A percentile compares a stretch with the other conserved stretches of the same genome.
These are phyloP conservation scores for Fusarium secorum DNA, from an alignment of 2,329 filamentous ascomycete species.

Conservation along the genomic window DNA sequence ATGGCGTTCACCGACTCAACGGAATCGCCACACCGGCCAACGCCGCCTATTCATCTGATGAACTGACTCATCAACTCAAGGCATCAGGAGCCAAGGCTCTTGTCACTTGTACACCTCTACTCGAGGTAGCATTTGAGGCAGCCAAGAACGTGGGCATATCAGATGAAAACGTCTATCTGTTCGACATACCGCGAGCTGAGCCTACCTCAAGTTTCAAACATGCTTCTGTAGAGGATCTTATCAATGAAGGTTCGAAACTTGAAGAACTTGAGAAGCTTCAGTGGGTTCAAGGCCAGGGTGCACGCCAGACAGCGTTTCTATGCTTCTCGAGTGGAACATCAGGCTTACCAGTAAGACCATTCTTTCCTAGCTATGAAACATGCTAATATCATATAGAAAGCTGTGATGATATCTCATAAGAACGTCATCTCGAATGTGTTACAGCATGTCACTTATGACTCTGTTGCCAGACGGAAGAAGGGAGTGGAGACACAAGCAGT, in stretches of 20 bases:
- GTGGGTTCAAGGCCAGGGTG: slow-evolving; percentile 71
- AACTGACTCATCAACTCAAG: slow-evolving; percentile 75
- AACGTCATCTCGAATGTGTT: slow-evolving; percentile 81
- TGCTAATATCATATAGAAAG: slow-evolving; percentile 63
- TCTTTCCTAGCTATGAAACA: fast-evolving
- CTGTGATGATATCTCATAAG: slow-evolving; percentile 81
- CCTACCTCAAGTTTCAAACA: slow-evolving; percentile 55
- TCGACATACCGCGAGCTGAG: slow-evolving; percentile 64
- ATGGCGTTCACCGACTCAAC: slow-evolving; percentile 75
- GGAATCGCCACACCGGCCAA: slow-evolving; percentile 78
- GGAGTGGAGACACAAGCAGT: slow-evolving; percentile 53
- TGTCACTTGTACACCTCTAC: slow-evolving; percentile 73
- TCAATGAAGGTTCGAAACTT: slow-evolving; percentile 64
- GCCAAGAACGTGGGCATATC: slow-evolving; percentile 69
- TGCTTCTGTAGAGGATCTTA: slow-evolving; percentile 68
- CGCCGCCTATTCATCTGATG: slow-evolving; percentile 72
- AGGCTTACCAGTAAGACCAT: slow-evolving; percentile 68
- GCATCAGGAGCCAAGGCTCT: slow-evolving; percentile 73
- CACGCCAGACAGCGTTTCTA: slow-evolving; percentile 74
- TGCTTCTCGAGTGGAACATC: slow-evolving; percentile 85
- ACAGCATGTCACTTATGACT: slow-evolving; percentile 61
- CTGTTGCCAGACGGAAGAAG: slow-evolving; percentile 45
- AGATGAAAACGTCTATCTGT: slow-evolving; percentile 69
- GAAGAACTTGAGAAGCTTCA: slow-evolving; percentile 58
- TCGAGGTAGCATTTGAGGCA: slow-evolving; percentile 69